phyloP scores from a whole-genome alignment of 441 rosid species.

The Pelargonium australe region DNA sequence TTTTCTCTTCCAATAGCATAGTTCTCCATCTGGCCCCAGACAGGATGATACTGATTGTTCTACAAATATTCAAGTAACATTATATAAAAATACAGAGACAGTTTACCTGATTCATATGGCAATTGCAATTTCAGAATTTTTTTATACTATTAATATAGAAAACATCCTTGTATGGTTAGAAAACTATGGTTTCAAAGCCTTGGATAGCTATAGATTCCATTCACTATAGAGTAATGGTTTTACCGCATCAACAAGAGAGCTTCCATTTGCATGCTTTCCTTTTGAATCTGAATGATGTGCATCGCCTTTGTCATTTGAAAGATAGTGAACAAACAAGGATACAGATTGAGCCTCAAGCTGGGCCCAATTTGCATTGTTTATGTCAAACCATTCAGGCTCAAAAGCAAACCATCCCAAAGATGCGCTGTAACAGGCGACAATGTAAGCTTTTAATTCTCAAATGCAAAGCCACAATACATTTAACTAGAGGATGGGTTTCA shows the following conservation, averaged over 20 bases:
- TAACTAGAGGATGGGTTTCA: slow-evolving; percentile 1
- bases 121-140: not conserved
- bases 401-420: slow-evolving; percentile 96
- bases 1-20: slow-evolving; percentile 74
- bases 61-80: slow-evolving; percentile 32
- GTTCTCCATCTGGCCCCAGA: slow-evolving; percentile 95
- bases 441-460: slow-evolving; percentile 19
- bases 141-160: no score
- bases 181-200: slow-evolving; percentile 4
- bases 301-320: slow-evolving; percentile 61
- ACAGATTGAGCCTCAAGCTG: slow-evolving; percentile 85
- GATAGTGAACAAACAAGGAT: slow-evolving; percentile 66
- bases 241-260: slow-evolving; percentile 49
- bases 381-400: slow-evolving; percentile 89
- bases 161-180: not conserved
- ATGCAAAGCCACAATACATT: slow-evolving; percentile 13
- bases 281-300: slow-evolving; percentile 53
- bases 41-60: slow-evolving; percentile 73
- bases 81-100: slow-evolving; percentile 19
- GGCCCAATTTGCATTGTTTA: slow-evolving; percentile 54
- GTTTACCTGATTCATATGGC: not conserved
- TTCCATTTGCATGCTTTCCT: slow-evolving; percentile 59
- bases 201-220: not conserved
- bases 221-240: slow-evolving; percentile 17
- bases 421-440: slow-evolving; percentile 53